These are phyloP conservation scores for Rozella allomycis DNA, from an alignment of 371 early-diverging fungal genomes.

Conservation along the genomic window DNA sequence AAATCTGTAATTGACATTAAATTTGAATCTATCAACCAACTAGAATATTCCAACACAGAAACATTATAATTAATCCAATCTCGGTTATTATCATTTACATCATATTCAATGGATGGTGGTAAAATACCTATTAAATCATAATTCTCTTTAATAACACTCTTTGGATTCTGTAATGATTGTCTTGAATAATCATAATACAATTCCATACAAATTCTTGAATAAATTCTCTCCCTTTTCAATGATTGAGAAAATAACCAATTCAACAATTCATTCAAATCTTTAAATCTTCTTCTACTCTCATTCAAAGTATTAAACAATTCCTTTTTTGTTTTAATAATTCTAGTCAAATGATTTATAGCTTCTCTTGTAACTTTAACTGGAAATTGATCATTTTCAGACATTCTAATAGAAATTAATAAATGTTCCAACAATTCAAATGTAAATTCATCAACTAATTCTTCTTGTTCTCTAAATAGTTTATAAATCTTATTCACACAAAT, in stretches of 20 bases:
- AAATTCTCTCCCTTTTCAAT: slow-evolving; percentile 23
- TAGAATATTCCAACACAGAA: too few relatives aligned
- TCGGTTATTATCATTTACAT: too few relatives aligned
- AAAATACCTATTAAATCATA: too few relatives aligned
- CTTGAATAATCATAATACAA: too few relatives aligned
- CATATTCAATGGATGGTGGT: too few relatives aligned
- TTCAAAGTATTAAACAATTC: slow-evolving; percentile 15
- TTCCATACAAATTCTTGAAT: slow-evolving; percentile 35
- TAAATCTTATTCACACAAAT: slow-evolving; percentile 47
- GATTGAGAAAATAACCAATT: slow-evolving; percentile 38
- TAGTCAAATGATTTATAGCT: slow-evolving; percentile 33
- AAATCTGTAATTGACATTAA: too few relatives aligned
- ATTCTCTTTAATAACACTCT: too few relatives aligned
- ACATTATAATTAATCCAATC: too few relatives aligned
- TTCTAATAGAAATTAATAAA: slow-evolving; percentile 33
- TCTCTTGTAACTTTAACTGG: slow-evolving; percentile 25
- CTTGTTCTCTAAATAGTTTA: slow-evolving; percentile 38
- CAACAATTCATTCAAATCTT: slow-evolving; percentile 22
- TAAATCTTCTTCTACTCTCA: slow-evolving; percentile 13
- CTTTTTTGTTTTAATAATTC: slow-evolving; percentile 28
- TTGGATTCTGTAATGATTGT: too few relatives aligned
- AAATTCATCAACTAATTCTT: slow-evolving; percentile 31
- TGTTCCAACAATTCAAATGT: slow-evolving; percentile 43
- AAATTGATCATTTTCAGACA: slow-evolving; percentile 38
- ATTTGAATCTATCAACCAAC: too few relatives aligned